These are phyloP conservation scores for Ganoderma lingzhi DNA, from an alignment of 1,284 basidiomycete genomes.

Conservation along the genomic window DNA sequence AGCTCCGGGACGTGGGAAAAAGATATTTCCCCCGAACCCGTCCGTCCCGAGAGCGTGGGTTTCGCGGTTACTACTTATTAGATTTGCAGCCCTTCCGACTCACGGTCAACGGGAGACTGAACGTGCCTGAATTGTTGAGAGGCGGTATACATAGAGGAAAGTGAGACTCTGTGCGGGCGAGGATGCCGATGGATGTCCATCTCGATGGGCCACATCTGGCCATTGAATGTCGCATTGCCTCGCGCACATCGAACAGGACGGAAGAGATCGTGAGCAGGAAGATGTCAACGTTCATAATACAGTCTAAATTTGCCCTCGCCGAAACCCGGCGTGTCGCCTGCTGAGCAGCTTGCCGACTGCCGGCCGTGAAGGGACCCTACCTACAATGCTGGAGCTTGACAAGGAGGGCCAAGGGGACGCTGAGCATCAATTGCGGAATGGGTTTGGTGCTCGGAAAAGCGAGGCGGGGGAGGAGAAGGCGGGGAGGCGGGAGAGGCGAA, in stretches of 20 bases:
- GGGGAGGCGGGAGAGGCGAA: neutral
- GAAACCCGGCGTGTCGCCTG: constrained; percentile 14
- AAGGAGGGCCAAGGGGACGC: neutral
- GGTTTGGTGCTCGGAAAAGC: neutral
- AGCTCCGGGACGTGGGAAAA: constrained; percentile 3
- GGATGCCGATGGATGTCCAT: neutral
- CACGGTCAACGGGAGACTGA: too few species aligned
- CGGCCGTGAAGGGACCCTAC: neutral
- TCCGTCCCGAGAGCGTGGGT: neutral
- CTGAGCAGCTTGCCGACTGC: neutral
- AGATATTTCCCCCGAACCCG: neutral
- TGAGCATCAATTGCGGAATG: constrained; percentile 2
- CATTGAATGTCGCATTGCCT: neutral
- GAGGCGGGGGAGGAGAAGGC: neutral
- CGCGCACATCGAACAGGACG: constrained; percentile 1
- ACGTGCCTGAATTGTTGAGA: neutral
- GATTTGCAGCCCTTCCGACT: neutral
- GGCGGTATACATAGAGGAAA: neutral
- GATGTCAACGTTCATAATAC: constrained; percentile 3
- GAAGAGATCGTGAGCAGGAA: neutral
- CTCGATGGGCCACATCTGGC: neutral
- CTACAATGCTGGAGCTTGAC: neutral
- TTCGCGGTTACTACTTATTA: neutral
- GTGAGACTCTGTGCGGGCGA: neutral
- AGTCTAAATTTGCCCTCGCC: constrained; percentile 30